These are phyloP conservation scores for Pseudogymnoascus sp. DNA, from an alignment of 2,329 filamentous ascomycete species.

Conservation along the genomic window DNA sequence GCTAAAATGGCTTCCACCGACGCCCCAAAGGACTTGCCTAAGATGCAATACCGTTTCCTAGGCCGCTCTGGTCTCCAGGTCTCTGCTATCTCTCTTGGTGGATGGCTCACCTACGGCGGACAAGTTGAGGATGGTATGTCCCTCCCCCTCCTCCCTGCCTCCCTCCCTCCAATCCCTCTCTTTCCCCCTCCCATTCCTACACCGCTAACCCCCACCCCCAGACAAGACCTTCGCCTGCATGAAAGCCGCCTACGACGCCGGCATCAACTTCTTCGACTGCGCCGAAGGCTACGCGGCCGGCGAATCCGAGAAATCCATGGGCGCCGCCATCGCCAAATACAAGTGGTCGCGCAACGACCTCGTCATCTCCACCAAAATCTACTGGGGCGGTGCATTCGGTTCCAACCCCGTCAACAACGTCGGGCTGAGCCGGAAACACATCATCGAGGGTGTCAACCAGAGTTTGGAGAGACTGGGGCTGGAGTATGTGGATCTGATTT, in stretches of 20 bases:
- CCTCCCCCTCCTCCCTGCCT: background rate
- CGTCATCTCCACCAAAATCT: slow-evolving; percentile 53
- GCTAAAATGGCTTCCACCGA: slow-evolving; percentile 1
- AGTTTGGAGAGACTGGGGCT: slow-evolving; percentile 46
- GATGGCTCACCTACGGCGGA: slow-evolving; percentile 67
- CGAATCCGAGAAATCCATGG: slow-evolving; percentile 46
- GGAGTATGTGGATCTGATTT: slow-evolving; percentile 59
- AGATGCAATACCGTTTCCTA: slow-evolving; percentile 64
- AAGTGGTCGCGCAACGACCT: slow-evolving; percentile 48
- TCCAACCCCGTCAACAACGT: slow-evolving; percentile 57
- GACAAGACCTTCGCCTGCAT: slow-evolving; percentile 52
- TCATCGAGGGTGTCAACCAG: slow-evolving; percentile 55
- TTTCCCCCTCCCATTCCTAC: background rate
- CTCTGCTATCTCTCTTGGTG: slow-evolving; percentile 61
- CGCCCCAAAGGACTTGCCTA: slow-evolving; percentile 33
- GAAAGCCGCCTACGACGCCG: slow-evolving; percentile 49
- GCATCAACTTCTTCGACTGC: slow-evolving; percentile 50
- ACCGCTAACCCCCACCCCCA: slow-evolving; percentile 18
- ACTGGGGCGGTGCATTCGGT: slow-evolving; percentile 54
- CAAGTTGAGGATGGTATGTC: slow-evolving; percentile 57
- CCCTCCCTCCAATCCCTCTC: background rate
- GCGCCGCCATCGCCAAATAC: slow-evolving; percentile 46
- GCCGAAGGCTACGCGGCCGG: slow-evolving; percentile 46
- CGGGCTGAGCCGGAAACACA: slow-evolving; percentile 60
- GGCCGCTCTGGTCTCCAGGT: slow-evolving; percentile 66